Evolutionary conservation across 2,329 filamentous ascomycete species (phyloP), one percentile per base, ranked within the genome.

Genomic region (Paecilomyces formosus): DNA sequence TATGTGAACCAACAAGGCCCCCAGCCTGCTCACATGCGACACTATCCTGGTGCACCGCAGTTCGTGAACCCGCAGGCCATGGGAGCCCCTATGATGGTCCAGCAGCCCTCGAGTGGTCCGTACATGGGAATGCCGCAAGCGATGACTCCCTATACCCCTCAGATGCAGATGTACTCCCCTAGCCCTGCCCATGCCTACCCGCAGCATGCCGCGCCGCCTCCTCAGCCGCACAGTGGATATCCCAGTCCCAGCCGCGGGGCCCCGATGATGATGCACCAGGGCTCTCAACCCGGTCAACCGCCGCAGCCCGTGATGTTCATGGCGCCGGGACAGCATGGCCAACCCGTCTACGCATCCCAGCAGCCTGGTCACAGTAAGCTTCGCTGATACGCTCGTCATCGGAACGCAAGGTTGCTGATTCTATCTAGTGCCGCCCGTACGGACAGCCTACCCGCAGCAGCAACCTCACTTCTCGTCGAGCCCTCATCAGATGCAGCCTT

Each of bases 201-300:
- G 35, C 80, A 81, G 51, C 79, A 80, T 66, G 75, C 68, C 53
- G 74, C 73, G 21, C 74, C 79, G 62, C 77, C 78, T 45, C 66
- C 78, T 61, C 79, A 81, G 58, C 79, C 79, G 57, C 85, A 88
- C 21, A 89, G 84, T 51, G 90, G 91, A 15, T 96, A 90, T 69
- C 89, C 91, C n/a, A 97, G 93, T 70, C 93, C 93, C 0, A 87
- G 90, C 58, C 85, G 92, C 54, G 86, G 87, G 21, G 90, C 94
- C 12, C 88, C 90, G 1, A 91, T 95, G 87, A 97, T 97, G 93
- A 89, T 88, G 68, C 92, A 92, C 64, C 91, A 96, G 76, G 90
- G 90, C 57, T 97, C 92, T 28, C 93, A 97, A 69, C 92, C 96
- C 72, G 92, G 92, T 49, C 91, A 95, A 70, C 80, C 80, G 58